Evolutionary conservation across 805 yeast genomes (phyloP), one percentile per base, ranked within the genome.

Genomic region (Vanderwaltozyma tropicalis): DNA sequence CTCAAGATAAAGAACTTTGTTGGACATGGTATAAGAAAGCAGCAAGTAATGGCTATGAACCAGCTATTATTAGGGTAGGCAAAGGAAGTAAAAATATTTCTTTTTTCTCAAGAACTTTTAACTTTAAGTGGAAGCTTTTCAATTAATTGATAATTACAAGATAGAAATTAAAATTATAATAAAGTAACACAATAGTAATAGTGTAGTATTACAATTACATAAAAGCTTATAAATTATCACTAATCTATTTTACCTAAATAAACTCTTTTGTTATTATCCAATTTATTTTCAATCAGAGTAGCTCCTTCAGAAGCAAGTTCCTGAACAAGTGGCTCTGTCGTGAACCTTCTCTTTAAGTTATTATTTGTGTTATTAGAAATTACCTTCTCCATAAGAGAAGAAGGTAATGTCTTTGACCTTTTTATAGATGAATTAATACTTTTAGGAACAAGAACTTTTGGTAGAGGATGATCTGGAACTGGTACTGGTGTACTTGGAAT

Each of bases 21-120:
- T 72, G 72, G 45, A 61, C 60, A 22, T 88, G 95, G 95, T 81
- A 78, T 17, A 15, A 31, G 12, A 69, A 67, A 44, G 95, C 95
- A 0, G 84, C 83, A 2, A 73, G 72, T 32, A 69, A 70, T 32
- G 74, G 76, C 5, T 74, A 73, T 46, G 62, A 61, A 35, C 63
- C 71, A 37, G 81, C 81, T 2, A 49, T 58, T 18, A 59, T 58
- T 18, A 67, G 63, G 41, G 32, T 66, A 16, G 7, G 5, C 17
- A 27, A n/a, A 27, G 17, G 11, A n/a, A 5, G 29, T 8, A 27
- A 27, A n/a, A 10, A 15, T n/a, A n/a, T n/a, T n/a, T n/a, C n/a
- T n/a, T n/a, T n/a, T n/a, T n/a, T n/a, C n/a, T n/a, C n/a, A n/a
- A n/a, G n/a, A n/a, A n/a, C n/a, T n/a, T n/a, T n/a, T n/a, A n/a